These are phyloP conservation scores for Eudorina sp. DNA, from an alignment of 139 green algal genomes.

Conservation along the genomic window DNA sequence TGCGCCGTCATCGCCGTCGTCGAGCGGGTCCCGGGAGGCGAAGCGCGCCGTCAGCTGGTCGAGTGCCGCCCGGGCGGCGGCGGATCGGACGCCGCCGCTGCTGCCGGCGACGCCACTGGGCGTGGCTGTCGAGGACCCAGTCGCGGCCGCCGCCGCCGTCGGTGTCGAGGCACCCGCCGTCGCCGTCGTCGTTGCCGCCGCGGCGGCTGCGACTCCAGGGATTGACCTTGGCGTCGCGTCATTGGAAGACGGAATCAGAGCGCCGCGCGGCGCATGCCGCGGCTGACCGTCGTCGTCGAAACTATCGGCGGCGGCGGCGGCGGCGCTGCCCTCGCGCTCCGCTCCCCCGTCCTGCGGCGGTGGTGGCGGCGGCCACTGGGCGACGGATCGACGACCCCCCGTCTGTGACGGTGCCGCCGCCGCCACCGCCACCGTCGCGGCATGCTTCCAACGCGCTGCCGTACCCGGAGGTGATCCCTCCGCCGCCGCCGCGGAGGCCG, in stretches of 20 bases:
- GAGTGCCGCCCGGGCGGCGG: conserved; percentile 10
- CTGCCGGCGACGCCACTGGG: not conserved
- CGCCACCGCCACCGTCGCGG: not conserved
- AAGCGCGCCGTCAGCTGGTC: conserved; percentile 22
- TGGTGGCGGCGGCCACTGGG: not conserved
- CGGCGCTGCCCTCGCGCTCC: not conserved
- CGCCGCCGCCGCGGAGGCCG: not conserved
- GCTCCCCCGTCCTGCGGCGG: not conserved
- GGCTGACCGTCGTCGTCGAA: not conserved
- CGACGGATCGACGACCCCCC: not conserved
- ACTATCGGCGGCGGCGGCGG: not conserved
- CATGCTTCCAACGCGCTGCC: not conserved
- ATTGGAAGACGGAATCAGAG: not conserved
- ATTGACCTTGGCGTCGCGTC: not conserved
- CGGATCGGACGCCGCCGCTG: not conserved
- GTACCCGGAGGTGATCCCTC: not conserved
- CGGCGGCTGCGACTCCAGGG: not conserved
- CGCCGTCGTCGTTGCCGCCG: not conserved
- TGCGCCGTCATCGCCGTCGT: not conserved
- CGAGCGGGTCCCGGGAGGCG: not conserved
- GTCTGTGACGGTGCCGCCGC: not conserved
- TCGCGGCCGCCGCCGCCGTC: not conserved
- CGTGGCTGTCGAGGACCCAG: not conserved
- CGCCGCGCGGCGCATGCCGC: not conserved
- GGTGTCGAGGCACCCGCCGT: not conserved